Base-by-base conservation (phyloP, 495 filamentous ascomycete species). In the Penicillium steckii region DNA sequence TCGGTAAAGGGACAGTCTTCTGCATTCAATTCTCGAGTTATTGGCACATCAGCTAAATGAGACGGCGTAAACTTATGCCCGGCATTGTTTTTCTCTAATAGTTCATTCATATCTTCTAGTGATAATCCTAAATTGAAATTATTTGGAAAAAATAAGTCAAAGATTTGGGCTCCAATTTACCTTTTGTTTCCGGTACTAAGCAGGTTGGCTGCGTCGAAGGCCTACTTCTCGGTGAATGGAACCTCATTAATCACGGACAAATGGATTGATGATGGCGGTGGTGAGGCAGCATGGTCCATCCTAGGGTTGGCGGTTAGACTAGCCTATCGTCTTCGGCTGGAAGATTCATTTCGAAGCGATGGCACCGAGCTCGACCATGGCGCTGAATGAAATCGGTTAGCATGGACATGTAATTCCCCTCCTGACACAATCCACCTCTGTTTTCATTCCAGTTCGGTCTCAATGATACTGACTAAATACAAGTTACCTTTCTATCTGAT, bases 151-250 rank as follows among this genome's bases (percentile, higher is more conserved):
- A 37, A 15, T 17, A 37, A 0, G 33, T 12, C 33, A 15, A 4
- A 27, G 5, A 27, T 37, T 15, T 18, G 1, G 33, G 18, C 26
- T 5, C 10, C 18, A 18, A 18, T 0, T 37, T 37, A 37, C 33
- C 33, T 37, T 37, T 37, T n/a, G 33, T 37, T 37, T 37, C 33
- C 1, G 33, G 33, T 37, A 37, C 33, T 15, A 37, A 37, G 33
- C 38, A 50, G 22, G 41, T 58, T n/a, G 41, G 55, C 24, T 58
- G 26, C 4, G 46, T 58, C 4, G 50, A 58, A 23, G 55, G 45
- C 4, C 40, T 58, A 9, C 32, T 58, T 3, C 46, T 58, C 2
- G 55, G 45, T 8, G 55, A 53, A 29, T 58, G 45, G 50, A 44
- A 50, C n/a, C 50, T 44, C 9, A 23, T 45, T 25, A 50, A 37